A percentile compares a stretch with the other conserved stretches of the same genome.
These are phyloP conservation scores for Echinosophora koreensis DNA, from an alignment of 306 rosid genomes.

Conservation along the genomic window DNA sequence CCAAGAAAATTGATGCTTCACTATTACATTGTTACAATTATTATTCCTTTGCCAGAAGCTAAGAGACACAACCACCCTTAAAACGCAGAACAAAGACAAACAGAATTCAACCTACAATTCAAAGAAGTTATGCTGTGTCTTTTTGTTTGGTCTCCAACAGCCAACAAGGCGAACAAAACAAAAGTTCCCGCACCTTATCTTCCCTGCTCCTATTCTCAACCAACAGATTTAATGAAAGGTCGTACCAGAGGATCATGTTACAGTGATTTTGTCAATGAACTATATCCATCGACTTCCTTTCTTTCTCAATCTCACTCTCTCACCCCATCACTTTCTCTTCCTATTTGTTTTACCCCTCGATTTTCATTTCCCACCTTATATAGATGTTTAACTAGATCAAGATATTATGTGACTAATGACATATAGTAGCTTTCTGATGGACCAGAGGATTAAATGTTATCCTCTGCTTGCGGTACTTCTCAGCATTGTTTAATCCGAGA, in stretches of 20 bases:
- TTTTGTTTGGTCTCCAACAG: conserved; percentile 52
- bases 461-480: conserved; percentile 30
- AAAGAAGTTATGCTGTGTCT: conserved; percentile 67
- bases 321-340: background rate
- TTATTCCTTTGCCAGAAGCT: conserved; percentile 49
- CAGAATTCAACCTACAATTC: conserved; percentile 51
- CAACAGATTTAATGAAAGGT: conserved; percentile 11
- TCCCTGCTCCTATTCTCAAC: conserved; percentile 28
- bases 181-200: conserved; percentile 34
- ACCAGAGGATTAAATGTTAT: conserved; percentile 18
- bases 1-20: conserved; percentile 40
- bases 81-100: conserved; percentile 45
- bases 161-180: too few species aligned
- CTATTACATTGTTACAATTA: background rate
- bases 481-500: conserved; percentile 53
- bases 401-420: conserved; percentile 34
- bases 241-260: conserved; percentile 40
- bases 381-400: background rate
- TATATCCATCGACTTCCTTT: conserved; percentile 39
- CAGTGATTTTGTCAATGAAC: conserved; percentile 47
- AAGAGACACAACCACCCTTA: conserved; percentile 49
- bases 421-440: conserved; percentile 46
- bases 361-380: background rate
- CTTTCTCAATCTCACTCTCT: background rate
- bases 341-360: background rate